Conservation (phyloP, 306 rosid genomes). For the Castanopsis chinensis region DNA sequence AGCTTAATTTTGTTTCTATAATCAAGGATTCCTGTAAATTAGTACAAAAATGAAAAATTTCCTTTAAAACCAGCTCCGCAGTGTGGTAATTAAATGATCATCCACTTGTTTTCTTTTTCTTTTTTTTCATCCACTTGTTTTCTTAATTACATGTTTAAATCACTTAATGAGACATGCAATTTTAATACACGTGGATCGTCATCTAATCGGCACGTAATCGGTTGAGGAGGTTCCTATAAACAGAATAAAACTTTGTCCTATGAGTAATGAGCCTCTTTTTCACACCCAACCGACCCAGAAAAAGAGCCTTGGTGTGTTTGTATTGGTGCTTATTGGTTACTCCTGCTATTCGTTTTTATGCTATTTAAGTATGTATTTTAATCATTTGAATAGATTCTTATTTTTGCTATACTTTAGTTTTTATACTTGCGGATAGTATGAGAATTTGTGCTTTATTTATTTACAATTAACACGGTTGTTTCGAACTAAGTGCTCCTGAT, state of each 20-base stretch:
- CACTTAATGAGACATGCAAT: too few relatives aligned
- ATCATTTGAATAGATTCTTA: background rate
- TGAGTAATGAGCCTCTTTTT: background rate
- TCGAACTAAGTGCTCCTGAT: constrained; percentile 16
- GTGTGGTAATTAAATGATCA: too few relatives aligned
- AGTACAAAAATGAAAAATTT: too few relatives aligned
- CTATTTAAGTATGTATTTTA: background rate
- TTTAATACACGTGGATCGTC: too few relatives aligned
- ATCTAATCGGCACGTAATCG: too few relatives aligned
- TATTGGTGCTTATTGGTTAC: background rate
- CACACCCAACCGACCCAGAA: background rate
- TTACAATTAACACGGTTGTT: constrained; percentile 6
- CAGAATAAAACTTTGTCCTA: too few relatives aligned
- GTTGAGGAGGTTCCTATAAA: too few relatives aligned
- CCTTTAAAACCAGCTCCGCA: too few relatives aligned
- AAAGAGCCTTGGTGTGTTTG: background rate
- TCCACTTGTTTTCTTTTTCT: too few relatives aligned
- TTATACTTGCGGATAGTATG: background rate
- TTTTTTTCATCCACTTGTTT: too few relatives aligned
- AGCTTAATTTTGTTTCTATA: background rate
- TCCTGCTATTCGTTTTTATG: background rate
- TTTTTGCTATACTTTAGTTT: background rate
- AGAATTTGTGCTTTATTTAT: background rate
- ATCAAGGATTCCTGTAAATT: background rate
- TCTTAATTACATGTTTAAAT: too few relatives aligned